These are phyloP conservation scores for Colletotrichum sp. DNA, from an alignment of 2,329 filamentous ascomycete species.

Conservation along the genomic window DNA sequence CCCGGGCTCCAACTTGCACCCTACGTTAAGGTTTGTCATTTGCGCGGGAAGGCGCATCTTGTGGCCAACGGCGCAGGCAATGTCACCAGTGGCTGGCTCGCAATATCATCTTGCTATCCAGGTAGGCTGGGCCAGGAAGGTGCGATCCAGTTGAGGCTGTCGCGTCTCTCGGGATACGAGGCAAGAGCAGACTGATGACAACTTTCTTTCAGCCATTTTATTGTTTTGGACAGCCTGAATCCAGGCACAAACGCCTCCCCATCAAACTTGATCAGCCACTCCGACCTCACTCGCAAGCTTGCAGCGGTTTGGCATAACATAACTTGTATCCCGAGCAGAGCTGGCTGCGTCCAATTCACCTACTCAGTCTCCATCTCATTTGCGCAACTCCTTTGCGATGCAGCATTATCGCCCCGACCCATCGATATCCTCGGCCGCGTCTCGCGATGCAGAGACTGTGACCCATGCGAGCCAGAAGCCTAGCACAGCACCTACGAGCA, in stretches of 20 bases:
- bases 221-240: background rate
- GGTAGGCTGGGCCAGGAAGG: background rate
- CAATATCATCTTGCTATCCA: background rate
- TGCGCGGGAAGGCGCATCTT: background rate
- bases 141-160: background rate
- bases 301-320: background rate
- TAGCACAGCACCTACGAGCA: conserved; percentile 19
- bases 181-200: background rate
- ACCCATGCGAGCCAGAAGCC: conserved; percentile 4
- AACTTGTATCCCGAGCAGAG: background rate
- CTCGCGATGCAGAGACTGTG: conserved; percentile 24
- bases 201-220: background rate
- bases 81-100: background rate
- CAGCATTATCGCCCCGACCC: conserved; percentile 32
- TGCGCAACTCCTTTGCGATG: conserved; percentile 28
- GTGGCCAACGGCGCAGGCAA: background rate
- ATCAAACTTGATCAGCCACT: background rate
- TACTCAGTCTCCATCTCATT: background rate
- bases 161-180: background rate
- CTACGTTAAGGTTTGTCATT: background rate
- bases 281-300: background rate
- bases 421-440: conserved; percentile 23
- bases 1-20: background rate
- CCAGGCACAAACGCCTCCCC: background rate
- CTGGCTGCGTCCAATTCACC: background rate